Base-by-base conservation (phyloP, 202 grass and related monocot genomes). In the Digitaria exilis region DNA sequence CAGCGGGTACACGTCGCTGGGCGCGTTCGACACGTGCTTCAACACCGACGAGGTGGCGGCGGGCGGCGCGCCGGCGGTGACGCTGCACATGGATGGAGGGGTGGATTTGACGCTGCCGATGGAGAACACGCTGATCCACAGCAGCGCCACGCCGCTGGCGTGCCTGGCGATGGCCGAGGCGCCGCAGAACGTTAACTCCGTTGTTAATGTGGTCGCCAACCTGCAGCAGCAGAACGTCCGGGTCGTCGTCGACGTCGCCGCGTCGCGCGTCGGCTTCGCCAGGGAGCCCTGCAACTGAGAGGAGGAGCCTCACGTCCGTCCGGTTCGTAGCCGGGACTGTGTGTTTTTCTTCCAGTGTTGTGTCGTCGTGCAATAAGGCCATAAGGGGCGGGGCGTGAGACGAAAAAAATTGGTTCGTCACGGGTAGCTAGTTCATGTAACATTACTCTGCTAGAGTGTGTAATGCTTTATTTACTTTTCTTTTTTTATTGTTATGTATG, bases 21-120 rank as follows among this genome's bases (percentile, higher is more conserved):
- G 96, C 11, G 96, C 89, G 5, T 98, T 98, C 68, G 96, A 98
- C 88, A 98, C 96, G 44, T 98, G 96, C 80, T 95, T 98, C 88
- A 93, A 88, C 87, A 98, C 90, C 12, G 84, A 95, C 76, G 96
- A 95, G 80, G 96, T 92, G 69, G 78, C 80, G 34, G 69, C 86
- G 2, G 80, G 88, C 19, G 84, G 73, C 16, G 84, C 90, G 11
- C 94, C 94, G n/a, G 1, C 74, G 11, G 84, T 98, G 46, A 95
- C 90, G 14, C 29, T 98, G 24, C 93, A 96, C 84, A 94, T 94
- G 90, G 78, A 78, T 64, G 69, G 66, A 17, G 92, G 89, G 30
- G 56, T 95, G 7, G 88, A 88, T 81, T 75, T 98, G 68, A 65
- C 67, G 64, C 89, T 98, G 84, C 92, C 92, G 0, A 87, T 93